Evolutionary conservation across 345 rosid species (phyloP), one percentile per base, ranked within the genome.

Genomic region (Nasturtium officinale): DNA sequence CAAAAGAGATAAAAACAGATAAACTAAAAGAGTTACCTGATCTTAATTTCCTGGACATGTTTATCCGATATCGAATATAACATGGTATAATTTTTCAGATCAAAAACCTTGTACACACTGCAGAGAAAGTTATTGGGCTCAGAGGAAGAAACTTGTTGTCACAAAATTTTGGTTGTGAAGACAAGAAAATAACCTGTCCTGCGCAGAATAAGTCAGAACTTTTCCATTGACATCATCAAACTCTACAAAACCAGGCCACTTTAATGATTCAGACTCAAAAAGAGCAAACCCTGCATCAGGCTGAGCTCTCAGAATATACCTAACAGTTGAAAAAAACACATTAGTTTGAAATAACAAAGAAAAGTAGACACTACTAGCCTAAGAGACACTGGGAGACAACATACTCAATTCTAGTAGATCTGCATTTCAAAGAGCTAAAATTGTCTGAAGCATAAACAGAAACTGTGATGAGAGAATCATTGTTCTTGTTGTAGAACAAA

Each of bases 191-290:
- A 50, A 94, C 98, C 96, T 88, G 83, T 91, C 92, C 61, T 94
- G 98, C 2, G 98, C 98, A 13, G 97, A 93, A 86, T 91, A 91
- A 12, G 98, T 91, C 16, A 94, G 85, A 62, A 94, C 97, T 71
- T 94, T 94, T 30, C 98, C 98, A 69, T 94, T 94, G 38, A 94
- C 97, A 83, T 94, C 98, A 83, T 94, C 98, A 83, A 94, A 94
- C 86, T 94, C 98, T 7, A 94, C 98, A 83, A 94, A 94, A 16
- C 98, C 98, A 20, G 98, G 98, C 98, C 98, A 94, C 74, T 91
- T 94, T 50, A 94, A 82, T n/a, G 96, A 89, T 59, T 94, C 97
- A 4, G 98, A 93, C 78, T 90, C 97, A 78, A 93, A 90, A 68
- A 94, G 91, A 10, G 98, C 84, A 81, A 94, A 94, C 26, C 97